These are phyloP conservation scores for Globisporangium uncinulatum DNA, from an alignment of 352 stramenopile genomes.

Conservation along the genomic window DNA sequence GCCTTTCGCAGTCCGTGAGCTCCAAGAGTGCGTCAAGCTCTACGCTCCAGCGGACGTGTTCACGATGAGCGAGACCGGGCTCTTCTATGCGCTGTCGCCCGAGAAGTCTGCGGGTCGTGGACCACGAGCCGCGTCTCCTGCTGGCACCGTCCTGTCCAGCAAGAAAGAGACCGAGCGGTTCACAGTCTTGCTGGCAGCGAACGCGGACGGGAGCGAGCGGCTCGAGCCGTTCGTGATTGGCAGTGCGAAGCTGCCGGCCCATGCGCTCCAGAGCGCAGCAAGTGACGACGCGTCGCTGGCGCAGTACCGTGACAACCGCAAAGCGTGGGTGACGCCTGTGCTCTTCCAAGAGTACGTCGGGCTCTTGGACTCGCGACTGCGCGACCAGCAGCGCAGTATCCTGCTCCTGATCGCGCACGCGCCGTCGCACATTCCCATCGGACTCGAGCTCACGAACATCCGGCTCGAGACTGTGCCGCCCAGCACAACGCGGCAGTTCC, in stretches of 20 bases:
- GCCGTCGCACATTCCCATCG: constrained; percentile 41
- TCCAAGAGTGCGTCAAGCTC: constrained; percentile 30
- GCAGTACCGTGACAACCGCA: constrained; percentile 49
- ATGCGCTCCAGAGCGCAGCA: constrained; percentile 3
- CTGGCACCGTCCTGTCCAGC: constrained; percentile 2
- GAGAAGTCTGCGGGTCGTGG: constrained; percentile 33
- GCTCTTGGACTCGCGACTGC: constrained; percentile 40
- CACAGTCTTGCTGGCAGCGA: constrained; percentile 34
- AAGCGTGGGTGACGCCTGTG: constrained; percentile 51
- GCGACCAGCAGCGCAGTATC: constrained; percentile 33
- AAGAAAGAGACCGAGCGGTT: constrained; percentile 23
- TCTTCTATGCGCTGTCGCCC: constrained; percentile 45
- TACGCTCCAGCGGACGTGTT: constrained; percentile 51
- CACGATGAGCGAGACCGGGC: constrained; percentile 44
- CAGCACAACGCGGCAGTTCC: constrained; percentile 29
- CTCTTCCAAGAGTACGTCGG: constrained; percentile 56
- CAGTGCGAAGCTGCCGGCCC: constrained; percentile 17
- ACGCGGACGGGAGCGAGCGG: constrained; percentile 45
- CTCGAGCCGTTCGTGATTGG: constrained; percentile 56
- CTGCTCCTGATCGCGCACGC: constrained; percentile 35
- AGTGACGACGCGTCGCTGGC: constrained; percentile 15
- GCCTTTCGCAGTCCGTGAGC: constrained; percentile 17
- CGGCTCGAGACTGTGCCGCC: constrained; percentile 41
- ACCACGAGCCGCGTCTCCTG: constrained; percentile 13
- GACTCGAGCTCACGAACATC: constrained; percentile 48